Evolutionary conservation across 352 stramenopile genomes (phyloP), one percentile per base, ranked within the genome.

Genomic region (Pythium plurisporium): DNA sequence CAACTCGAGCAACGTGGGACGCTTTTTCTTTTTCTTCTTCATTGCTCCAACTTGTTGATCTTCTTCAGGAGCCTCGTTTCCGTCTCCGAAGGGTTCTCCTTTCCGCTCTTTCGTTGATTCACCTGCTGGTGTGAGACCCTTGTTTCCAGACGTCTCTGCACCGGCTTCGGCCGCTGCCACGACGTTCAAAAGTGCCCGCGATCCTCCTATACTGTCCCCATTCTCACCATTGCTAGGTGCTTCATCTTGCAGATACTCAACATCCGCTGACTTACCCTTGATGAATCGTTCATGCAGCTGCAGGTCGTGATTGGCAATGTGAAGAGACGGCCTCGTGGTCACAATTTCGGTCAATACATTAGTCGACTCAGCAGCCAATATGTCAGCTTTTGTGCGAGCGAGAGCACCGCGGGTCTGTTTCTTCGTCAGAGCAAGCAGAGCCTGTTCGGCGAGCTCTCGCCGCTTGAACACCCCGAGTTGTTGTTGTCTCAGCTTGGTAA

Each of bases 301-400:
- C 20, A 90, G 57, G 41, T 91, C 79, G 31, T 89, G 79, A 58
- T 91, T 91, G 1, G 81, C 77, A 30, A 93, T 89, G 1, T 85
- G 67, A 4, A 93, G 67, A 15, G 83, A 84, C 8, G 72, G 55
- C 22, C 75, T 51, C 0, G 47, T 62, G 20, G 74, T 83, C 10
- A 73, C 72, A 2, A 83, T 70, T 31, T 87, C 74, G 1, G 73
- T 56, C 6, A 50, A 61, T 4, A 44, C 37, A 41, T 65, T 62
- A 2, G 55, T 50, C 10, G 43, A 31, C 34, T 62, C 56, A 1
- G 47, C 55, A 10, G 29, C 53, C 3, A 48, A 3, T 0, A 62
- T 37, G 14, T 65, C 67, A 1, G 69, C 61, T 51, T 80, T 55
- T 2, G 61, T 62, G 4, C 65, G 49, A 0, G 70, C 77, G 44